phyloP scores from a whole-genome alignment of 2,329 filamentous ascomycete genomes.

The Zelopaecilomyces penicillatus region DNA sequence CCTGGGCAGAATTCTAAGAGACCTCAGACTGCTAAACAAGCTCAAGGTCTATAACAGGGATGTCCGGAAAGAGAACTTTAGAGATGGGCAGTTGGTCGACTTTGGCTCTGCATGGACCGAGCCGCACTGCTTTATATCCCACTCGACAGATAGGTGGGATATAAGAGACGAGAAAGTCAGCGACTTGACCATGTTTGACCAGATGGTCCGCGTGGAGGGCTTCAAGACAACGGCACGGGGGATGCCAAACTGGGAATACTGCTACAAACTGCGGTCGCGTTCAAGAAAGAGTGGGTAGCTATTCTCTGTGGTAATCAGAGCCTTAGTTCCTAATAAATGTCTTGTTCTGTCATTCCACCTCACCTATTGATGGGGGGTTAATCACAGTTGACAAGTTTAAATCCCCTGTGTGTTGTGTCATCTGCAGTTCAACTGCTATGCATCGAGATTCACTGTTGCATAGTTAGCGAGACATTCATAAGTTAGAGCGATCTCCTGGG shows the following conservation, averaged over 20 bases:
- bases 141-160: neutral
- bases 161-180: too few relatives aligned
- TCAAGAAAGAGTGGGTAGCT: too few relatives aligned
- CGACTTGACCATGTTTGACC: neutral
- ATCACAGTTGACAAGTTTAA: too few relatives aligned
- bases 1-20: neutral
- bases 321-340: too few relatives aligned
- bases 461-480: too few relatives aligned
- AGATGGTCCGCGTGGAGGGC: neutral
- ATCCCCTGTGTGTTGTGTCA: too few relatives aligned
- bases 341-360: too few relatives aligned
- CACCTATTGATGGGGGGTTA: too few relatives aligned
- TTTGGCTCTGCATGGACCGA: constrained; percentile 3
- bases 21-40: neutral
- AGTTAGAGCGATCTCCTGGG: too few relatives aligned
- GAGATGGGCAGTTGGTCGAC: constrained; percentile 3
- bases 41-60: neutral
- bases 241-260: neutral
- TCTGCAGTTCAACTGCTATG: too few relatives aligned
- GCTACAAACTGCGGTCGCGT: neutral
- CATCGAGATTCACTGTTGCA: too few relatives aligned
- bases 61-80: neutral
- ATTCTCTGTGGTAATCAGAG: too few relatives aligned
- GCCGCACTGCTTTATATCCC: neutral
- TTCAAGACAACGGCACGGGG: neutral